Conservation (phyloP, 768 basidiomycete genomes). For the Coprinopsis strossmayeri region DNA sequence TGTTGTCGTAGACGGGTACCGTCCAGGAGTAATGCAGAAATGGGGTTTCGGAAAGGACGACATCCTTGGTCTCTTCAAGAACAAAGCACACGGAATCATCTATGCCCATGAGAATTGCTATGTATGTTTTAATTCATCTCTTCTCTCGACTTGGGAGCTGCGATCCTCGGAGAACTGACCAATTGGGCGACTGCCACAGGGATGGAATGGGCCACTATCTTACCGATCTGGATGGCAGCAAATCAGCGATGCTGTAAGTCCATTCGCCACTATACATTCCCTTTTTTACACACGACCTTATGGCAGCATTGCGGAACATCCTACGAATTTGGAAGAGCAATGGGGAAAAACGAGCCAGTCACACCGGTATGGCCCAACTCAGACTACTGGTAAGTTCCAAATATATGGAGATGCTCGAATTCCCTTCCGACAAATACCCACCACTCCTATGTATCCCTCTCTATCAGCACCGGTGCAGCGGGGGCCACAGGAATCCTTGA, state of each 20-base stretch:
- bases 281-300: not conserved
- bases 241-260: conserved; percentile 18
- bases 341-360: conserved; percentile 17
- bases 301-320: conserved; percentile 16
- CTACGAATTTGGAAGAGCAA: conserved; percentile 16
- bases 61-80: conserved; percentile 17
- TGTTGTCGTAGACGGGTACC: conserved; percentile 24
- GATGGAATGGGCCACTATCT: conserved; percentile 21
- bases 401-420: no score
- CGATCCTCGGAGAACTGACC: not conserved
- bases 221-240: conserved; percentile 19
- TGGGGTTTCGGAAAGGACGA: conserved; percentile 25
- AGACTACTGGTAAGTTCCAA: conserved; percentile 13
- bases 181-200: conserved; percentile 7
- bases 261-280: not conserved
- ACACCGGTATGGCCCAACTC: conserved; percentile 18
- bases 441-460: no score
- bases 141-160: not conserved
- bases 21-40: conserved; percentile 21
- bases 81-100: conserved; percentile 17
- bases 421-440: no score
- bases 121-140: conserved; percentile 5
- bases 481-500: conserved; percentile 16
- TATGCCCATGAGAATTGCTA: conserved; percentile 23
- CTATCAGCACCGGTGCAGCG: conserved; percentile 17